These are phyloP conservation scores for Chenopodium berlandieri DNA, from an alignment of 148 eudicot species.

Conservation along the genomic window DNA sequence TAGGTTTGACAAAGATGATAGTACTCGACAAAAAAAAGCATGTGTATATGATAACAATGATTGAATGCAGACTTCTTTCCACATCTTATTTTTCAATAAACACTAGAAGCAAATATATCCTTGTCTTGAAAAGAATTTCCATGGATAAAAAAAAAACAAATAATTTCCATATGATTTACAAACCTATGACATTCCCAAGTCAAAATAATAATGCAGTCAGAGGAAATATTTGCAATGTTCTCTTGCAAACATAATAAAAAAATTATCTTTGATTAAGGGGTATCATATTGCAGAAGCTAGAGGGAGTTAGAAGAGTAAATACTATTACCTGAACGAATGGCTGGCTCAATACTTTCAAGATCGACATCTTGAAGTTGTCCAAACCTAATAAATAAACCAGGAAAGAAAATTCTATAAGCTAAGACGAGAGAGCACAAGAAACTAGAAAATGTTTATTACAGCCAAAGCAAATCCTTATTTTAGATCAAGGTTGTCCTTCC, in stretches of 20 bases:
- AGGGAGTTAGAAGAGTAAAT: not conserved
- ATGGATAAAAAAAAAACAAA: too few species aligned
- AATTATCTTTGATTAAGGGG: too few species aligned
- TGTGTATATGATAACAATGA: not conserved
- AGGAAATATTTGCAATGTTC: not conserved
- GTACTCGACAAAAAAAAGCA: not conserved
- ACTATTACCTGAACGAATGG: slow-evolving; percentile 72
- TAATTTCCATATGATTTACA: not conserved
- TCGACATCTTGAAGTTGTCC: slow-evolving; percentile 95
- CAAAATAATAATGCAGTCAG: not conserved
- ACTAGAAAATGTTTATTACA: not conserved
- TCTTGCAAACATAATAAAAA: not conserved
- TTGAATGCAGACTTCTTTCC: not conserved
- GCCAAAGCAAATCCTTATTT: not conserved
- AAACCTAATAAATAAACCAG: slow-evolving; percentile 50
- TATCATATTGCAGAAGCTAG: not conserved
- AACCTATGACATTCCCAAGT: not conserved
- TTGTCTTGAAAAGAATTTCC: not conserved
- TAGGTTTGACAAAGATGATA: not conserved
- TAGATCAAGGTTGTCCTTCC: not conserved
- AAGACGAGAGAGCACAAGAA: slow-evolving; percentile 1
- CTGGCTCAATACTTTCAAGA: slow-evolving; percentile 87
- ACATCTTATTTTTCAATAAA: not conserved
- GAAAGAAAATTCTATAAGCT: not conserved
- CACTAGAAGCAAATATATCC: not conserved